Percentiles rank a stretch among this genome's conserved stretches.
phyloP scores from a whole-genome alignment of 805 yeast genomes.

The Schwanniomyces sp. region DNA sequence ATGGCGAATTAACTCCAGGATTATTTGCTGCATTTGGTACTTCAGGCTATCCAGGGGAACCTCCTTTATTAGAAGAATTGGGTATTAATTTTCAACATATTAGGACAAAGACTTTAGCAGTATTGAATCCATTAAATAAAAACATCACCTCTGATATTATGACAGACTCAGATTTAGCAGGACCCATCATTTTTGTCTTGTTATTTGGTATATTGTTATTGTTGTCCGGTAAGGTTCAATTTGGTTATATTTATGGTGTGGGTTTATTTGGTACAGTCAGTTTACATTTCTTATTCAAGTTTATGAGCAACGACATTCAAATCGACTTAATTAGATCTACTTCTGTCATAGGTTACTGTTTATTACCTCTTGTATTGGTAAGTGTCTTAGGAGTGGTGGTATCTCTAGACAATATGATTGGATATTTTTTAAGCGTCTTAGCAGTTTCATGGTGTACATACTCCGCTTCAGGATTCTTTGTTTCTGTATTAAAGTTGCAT shows the following conservation, averaged over 20 bases:
- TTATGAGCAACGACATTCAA: constrained; percentile 72
- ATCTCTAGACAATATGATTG: constrained; percentile 68
- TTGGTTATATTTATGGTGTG: constrained; percentile 95
- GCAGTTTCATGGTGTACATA: constrained; percentile 89
- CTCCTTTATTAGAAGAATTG: constrained; percentile 85
- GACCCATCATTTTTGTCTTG: constrained; percentile 87
- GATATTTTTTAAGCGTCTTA: constrained; percentile 65
- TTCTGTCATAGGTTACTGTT: constrained; percentile 89
- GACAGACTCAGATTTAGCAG: constrained; percentile 91
- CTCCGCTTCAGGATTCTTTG: constrained; percentile 91
- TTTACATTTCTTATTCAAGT: constrained; percentile 77
- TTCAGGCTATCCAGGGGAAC: constrained; percentile 92
- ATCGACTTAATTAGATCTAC: constrained; percentile 72
- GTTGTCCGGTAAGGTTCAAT: constrained; percentile 90
- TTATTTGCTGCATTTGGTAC: constrained; percentile 90
- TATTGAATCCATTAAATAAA: constrained; percentile 70
- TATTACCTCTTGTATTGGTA: constrained; percentile 81
- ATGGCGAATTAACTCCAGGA: constrained; percentile 63
- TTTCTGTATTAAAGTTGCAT: constrained; percentile 75
- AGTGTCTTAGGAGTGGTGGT: constrained; percentile 69
- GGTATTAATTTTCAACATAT: constrained; percentile 93
- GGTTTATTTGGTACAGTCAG: constrained; percentile 88
- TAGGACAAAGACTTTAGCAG: constrained; percentile 79
- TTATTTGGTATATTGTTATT: constrained; percentile 81
- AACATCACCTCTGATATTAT: constrained; percentile 67